These are phyloP conservation scores for Vaccinium darrowii DNA, from an alignment of 148 eudicot species.

Conservation along the genomic window DNA sequence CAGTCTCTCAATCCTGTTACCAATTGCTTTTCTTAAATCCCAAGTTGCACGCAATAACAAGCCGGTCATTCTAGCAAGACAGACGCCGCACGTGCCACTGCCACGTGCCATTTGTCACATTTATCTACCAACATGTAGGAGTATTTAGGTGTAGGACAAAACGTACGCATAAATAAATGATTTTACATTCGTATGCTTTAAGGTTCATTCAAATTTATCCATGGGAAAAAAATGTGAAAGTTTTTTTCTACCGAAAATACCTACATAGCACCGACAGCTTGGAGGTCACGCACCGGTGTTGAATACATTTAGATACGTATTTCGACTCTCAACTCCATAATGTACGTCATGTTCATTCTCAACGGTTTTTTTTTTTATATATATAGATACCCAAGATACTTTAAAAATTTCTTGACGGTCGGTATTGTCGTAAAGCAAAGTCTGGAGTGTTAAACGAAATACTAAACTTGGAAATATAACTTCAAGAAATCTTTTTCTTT, in stretches of 20 bases:
- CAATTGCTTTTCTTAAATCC: slow-evolving; percentile 7
- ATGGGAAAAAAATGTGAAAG: background rate
- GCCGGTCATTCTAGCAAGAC: no score
- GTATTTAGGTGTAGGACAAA: background rate
- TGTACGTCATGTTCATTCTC: no score
- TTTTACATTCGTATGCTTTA: background rate
- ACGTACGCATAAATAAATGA: background rate
- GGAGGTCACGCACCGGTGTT: no score
- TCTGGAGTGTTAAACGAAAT: no score
- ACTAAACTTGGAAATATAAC: background rate
- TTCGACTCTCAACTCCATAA: background rate
- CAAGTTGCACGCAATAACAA: slow-evolving; percentile 16
- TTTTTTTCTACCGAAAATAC: no score
- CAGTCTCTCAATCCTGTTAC: slow-evolving; percentile 17
- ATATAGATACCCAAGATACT: no score
- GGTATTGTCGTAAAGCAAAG: no score
- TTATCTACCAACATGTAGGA: background rate
- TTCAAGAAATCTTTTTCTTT: background rate
- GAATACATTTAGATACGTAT: background rate
- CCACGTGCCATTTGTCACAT: slow-evolving; percentile 14
- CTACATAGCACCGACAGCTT: no score
- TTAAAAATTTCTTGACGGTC: no score
- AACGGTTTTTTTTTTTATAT: no score
- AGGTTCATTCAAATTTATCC: background rate
- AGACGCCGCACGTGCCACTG: background rate